Conservation (phyloP, 2,329 filamentous ascomycete genomes). For the Oidium heveae region DNA sequence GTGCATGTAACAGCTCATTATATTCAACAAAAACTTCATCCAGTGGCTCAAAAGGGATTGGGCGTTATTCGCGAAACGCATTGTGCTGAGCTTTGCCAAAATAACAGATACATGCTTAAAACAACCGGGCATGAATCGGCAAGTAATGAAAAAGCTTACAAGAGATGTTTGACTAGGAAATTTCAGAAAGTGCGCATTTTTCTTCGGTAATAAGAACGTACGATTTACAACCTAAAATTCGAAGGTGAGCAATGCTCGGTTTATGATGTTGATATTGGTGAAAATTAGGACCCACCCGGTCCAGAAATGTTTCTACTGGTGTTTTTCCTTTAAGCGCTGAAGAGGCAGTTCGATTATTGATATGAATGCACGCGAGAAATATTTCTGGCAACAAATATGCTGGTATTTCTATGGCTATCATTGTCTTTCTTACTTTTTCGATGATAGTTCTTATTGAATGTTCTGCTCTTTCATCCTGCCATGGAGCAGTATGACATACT, state of each 20-base stretch:
- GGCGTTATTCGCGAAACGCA: too few species aligned
- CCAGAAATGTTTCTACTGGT: background rate
- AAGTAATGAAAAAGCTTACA: too few species aligned
- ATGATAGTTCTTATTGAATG: background rate
- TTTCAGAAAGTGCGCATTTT: background rate
- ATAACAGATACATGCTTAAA: too few species aligned
- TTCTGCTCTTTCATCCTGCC: conserved; percentile 1
- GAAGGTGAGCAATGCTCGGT: background rate
- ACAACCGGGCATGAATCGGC: too few species aligned
- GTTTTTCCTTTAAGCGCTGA: background rate
- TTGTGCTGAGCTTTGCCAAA: too few species aligned
- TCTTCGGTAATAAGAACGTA: background rate
- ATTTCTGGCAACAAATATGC: background rate
- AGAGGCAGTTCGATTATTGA: background rate
- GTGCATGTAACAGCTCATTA: too few species aligned
- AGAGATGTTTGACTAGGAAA: too few species aligned
- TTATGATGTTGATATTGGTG: background rate
- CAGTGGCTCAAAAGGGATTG: too few species aligned
- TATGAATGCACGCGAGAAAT: background rate
- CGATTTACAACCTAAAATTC: background rate
- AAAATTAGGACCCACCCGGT: background rate
- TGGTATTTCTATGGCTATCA: background rate
- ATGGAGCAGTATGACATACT: too few species aligned
- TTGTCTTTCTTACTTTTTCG: background rate
- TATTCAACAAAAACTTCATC: too few species aligned